Evolutionary conservation across 345 rosid genomes (phyloP), one percentile per base, ranked within the genome.

Genomic region (Citrus mangshanensis): DNA sequence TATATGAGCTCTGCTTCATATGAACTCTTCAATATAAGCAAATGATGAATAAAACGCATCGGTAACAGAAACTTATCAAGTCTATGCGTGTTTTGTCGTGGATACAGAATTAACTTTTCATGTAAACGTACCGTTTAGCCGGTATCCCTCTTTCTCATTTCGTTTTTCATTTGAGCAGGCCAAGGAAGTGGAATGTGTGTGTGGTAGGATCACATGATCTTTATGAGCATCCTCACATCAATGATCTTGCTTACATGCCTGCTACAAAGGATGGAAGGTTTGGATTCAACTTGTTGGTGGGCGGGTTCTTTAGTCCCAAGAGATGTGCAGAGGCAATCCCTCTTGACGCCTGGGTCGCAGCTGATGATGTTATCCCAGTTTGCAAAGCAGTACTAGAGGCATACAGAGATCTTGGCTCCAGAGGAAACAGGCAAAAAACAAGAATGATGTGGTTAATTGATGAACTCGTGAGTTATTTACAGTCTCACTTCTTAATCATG

Each of bases 371-470:
- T 62, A 64, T 90, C 68, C 90, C 96, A 3, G 68, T 85, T 22
- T 93, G 99, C 85, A 92, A 85, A 79, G 98, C 99, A 19, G 85
- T 93, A 46, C 80, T 93, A 6, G 97, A 93, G 87, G 91, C 97
- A 24, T 95, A 68, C 68, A 87, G 98, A 81, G 99, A 96, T 91
- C 98, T 96, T 78, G 98, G 99, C 42, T 22, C 10, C 60, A 86
- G 99, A 81, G 97, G 98, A 68, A 96, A 92, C 82, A 84, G 98
- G 79, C 99, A 93, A 70, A 96, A 85, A 82, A 93, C 97, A 0
- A 89, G 99, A 84, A 96, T 96, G 97, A 96, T 93, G 99, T 96
- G 99, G 98, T 78, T 96, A 75, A 92, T 96, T 40, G 98, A 96
- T 70, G 97, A 96, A 85, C 91, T 96, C 65, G 99, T 96, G 84